These are phyloP conservation scores for Fomitopsis schrenkii DNA, from an alignment of 1,284 basidiomycete species.

Conservation along the genomic window DNA sequence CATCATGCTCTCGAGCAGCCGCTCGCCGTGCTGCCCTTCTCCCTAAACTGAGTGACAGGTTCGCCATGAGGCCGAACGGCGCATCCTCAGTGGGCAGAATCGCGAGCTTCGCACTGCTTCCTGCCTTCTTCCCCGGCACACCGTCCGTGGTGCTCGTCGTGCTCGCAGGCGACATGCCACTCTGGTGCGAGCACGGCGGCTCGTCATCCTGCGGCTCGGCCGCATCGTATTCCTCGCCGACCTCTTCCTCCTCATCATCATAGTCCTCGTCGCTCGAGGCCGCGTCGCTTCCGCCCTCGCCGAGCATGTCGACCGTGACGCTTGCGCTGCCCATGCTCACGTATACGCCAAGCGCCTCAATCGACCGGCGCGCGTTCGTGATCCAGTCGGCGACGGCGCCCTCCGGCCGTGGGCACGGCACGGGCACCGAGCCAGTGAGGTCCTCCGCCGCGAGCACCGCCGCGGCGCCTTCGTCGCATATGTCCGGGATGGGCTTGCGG, in stretches of 20 bases:
- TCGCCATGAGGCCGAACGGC: constrained; percentile 70
- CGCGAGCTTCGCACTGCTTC: constrained; percentile 31
- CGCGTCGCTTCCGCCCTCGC: constrained; percentile 27
- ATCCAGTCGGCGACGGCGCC: constrained; percentile 67
- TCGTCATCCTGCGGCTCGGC: constrained; percentile 6
- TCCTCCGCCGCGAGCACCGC: constrained; percentile 1
- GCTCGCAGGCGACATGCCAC: not conserved
- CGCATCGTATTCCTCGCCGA: constrained; percentile 12
- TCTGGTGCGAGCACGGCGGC: constrained; percentile 1
- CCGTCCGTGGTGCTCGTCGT: not conserved
- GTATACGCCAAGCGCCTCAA: constrained; percentile 61
- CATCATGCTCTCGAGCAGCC: constrained; percentile 30
- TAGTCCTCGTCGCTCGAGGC: constrained; percentile 16
- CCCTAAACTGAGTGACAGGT: constrained; percentile 46
- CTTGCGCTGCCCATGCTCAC: constrained; percentile 55
- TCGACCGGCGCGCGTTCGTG: constrained; percentile 59
- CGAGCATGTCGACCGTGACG: constrained; percentile 46
- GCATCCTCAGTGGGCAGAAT: constrained; percentile 55
- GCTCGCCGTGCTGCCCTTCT: constrained; percentile 27
- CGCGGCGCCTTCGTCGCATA: constrained; percentile 6
- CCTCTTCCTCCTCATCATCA: constrained; percentile 18
- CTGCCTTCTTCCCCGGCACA: constrained; percentile 26
- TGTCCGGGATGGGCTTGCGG: not conserved
- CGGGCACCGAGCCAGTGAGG: not conserved
- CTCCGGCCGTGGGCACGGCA: constrained; percentile 17